Base-by-base conservation (phyloP, 768 basidiomycete species). In the Suillus clintonianus region DNA sequence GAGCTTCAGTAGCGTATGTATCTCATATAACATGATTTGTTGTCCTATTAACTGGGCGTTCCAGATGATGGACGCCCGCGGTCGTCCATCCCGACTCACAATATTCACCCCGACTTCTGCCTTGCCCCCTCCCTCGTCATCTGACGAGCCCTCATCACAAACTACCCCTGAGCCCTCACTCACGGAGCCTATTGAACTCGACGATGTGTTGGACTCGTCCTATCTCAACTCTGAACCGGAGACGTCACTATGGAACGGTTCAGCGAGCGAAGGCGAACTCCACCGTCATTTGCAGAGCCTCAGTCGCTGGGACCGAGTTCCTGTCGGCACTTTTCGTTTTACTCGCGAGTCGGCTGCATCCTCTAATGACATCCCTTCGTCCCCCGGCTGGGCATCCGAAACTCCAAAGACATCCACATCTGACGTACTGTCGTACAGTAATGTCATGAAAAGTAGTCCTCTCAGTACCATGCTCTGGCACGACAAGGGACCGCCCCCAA, bases 161-260 rank as follows among this genome's bases (percentile, higher is more conserved):
- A 72, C 72, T 42, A 74, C 76, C 19, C 74, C 80, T 4, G 78
- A 80, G 15, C 72, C 77, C 30, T 71, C 74, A 32, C 78, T 83
- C 30, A 76, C 85, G 15, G 84, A 87, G 63, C 79, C 85, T 13
- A 81, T 86, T 41, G 78, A 77, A 64, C 81, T 94, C 24, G 86
- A 91, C 68, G 92, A 94, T 68, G 91, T 94, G 19, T 80, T 94
- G 41, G 90, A 94, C 62, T 81, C 87, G 1, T 88, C 91, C 0
- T 86, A 90, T 74, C 78, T 92, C 22, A 87, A 87, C 67, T 81
- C 83, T 0, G 88, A 88, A 57, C 81, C 78, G 19, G 81, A 82
- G 57, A 62, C 63, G 17, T 73, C 69, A 56, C 62, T 68, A 63
- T 72, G 71, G 43, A 67, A 72, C 19, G 72, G 73, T 15, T 69